Percentiles rank a stretch among this genome's conserved stretches.
Evolutionary conservation across 805 yeast genomes (phyloP).

Genomic region (Metahyphopichia silvanorum): DNA sequence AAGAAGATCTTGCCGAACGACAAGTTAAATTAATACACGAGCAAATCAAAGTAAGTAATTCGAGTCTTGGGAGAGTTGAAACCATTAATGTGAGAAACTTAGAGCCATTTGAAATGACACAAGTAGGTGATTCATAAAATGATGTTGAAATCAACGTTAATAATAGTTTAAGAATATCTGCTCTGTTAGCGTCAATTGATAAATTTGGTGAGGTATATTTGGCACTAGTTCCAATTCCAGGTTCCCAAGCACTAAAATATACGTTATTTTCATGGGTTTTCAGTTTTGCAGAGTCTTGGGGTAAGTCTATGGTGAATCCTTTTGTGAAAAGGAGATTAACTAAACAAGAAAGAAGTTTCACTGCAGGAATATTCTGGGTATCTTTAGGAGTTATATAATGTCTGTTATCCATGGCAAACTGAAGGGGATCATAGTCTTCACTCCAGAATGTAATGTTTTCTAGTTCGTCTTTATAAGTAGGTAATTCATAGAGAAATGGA

Average conservation of each 20-base stretch:
- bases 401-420: constrained; percentile 12
- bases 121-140: constrained; percentile 47
- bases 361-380: constrained; percentile 6
- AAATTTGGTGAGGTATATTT: constrained; percentile 22
- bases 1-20: constrained; percentile 41
- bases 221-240: constrained; percentile 61
- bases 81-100: constrained; percentile 57
- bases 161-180: constrained; percentile 63
- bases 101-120: constrained; percentile 51
- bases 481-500: constrained; percentile 66
- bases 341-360: constrained; percentile 12
- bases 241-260: constrained; percentile 65
- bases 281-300: constrained; percentile 4
- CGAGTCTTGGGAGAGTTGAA: constrained; percentile 46
- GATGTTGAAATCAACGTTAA: constrained; percentile 59
- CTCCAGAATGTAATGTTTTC: constrained; percentile 29
- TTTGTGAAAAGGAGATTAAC: constrained; percentile 51
- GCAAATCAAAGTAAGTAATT: constrained; percentile 52
- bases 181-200: constrained; percentile 56
- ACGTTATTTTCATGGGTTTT: constrained; percentile 12
- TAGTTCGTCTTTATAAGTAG: constrained; percentile 16
- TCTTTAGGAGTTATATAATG: constrained; percentile 4
- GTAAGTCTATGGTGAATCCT: constrained; percentile 47
- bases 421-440: constrained; percentile 43
- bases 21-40: constrained; percentile 67